Evolutionary conservation across 1,284 basidiomycete species (phyloP), one percentile per base, ranked within the genome.

Genomic region (Lentinus polychrous): DNA sequence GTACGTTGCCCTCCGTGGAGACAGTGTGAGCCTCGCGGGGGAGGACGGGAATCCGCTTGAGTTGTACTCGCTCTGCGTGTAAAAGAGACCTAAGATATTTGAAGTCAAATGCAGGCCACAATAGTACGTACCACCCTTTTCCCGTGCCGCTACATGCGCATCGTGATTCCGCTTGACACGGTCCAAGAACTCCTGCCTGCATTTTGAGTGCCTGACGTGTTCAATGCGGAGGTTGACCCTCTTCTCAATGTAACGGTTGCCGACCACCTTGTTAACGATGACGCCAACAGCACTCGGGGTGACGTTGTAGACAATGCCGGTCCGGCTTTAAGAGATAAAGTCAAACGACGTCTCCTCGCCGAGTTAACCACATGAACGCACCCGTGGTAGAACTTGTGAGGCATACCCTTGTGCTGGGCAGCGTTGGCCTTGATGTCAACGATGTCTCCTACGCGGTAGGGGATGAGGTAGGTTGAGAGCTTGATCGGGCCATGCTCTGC

Each of bases 361-460:
- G 18, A 41, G 10, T 18, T 53, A 45, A 37, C 49, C 8, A 44
- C 7, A 39, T 6, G 47, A 47, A 77, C 85, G 56, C 55, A 88
- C 86, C 87, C 88, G 60, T 91, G 87, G 74, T 91, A 91, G 78
- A 78, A 94, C 75, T 98, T 98, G 82, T 97, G 94, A 68, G 95
- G 94, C 93, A 99, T 97, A 72, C 95, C 95, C 88, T 95, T 96
- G 83, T 99, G 96, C 74, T 97, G 90, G 46, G 94, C 91, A 55
- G 94, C 84, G 70, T 99, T 98, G 62, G 95, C 95, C 78, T 96
- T 96, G 81, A 99, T 99, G 78, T 99, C 95, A 62, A 99, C 95
- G 66, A 99, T 97, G 72, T 99, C 95, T 58, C 95, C 95, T 59
- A 98, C 82, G 63, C 86, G 84, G 85, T 89, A 99, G 74, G 83